Evolutionary conservation across 768 basidiomycete species (phyloP).

Genomic region (Postia placenta): DNA sequence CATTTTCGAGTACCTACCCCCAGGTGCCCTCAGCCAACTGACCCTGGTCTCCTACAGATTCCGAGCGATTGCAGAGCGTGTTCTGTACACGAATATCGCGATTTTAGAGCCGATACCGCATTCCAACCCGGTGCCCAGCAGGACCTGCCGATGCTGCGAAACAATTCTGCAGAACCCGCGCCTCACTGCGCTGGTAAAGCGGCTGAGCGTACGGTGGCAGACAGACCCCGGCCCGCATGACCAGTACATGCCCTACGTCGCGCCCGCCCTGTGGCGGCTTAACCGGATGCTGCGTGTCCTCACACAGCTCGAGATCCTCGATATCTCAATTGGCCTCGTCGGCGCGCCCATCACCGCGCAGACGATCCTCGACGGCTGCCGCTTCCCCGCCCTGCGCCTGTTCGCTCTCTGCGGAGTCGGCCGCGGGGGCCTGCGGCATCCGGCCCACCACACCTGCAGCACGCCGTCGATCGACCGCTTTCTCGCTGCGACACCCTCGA

Average conservation of each 20-base stretch:
- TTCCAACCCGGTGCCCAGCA: constrained; percentile 29
- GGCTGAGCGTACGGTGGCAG: constrained; percentile 52
- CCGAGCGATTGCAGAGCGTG: constrained; percentile 47
- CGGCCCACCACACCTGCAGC: constrained; percentile 23
- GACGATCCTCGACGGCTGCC: constrained; percentile 18
- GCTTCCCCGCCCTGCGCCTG: constrained; percentile 23
- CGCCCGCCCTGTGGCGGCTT: constrained; percentile 23
- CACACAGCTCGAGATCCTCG: constrained; percentile 45
- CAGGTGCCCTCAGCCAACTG: constrained; percentile 30
- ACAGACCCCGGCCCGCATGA: constrained; percentile 28
- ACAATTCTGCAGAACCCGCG: constrained; percentile 42
- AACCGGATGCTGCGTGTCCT: constrained; percentile 35
- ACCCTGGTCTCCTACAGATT: constrained; percentile 38
- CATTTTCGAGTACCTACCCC: constrained; percentile 35
- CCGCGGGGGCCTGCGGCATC: constrained; percentile 31
- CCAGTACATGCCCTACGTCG: constrained; percentile 17
- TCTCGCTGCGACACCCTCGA: constrained; percentile 32
- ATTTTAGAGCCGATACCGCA: constrained; percentile 43
- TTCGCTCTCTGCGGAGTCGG: constrained; percentile 30
- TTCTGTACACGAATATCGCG: constrained; percentile 48
- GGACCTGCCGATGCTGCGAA: constrained; percentile 45
- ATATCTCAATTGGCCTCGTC: constrained; percentile 47
- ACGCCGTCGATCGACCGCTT: constrained; percentile 28
- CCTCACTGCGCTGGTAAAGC: constrained; percentile 39
- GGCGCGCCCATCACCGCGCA: constrained; percentile 28